Conservation (phyloP, 2,329 filamentous ascomycete species). For the Beauveria bassiana region DNA sequence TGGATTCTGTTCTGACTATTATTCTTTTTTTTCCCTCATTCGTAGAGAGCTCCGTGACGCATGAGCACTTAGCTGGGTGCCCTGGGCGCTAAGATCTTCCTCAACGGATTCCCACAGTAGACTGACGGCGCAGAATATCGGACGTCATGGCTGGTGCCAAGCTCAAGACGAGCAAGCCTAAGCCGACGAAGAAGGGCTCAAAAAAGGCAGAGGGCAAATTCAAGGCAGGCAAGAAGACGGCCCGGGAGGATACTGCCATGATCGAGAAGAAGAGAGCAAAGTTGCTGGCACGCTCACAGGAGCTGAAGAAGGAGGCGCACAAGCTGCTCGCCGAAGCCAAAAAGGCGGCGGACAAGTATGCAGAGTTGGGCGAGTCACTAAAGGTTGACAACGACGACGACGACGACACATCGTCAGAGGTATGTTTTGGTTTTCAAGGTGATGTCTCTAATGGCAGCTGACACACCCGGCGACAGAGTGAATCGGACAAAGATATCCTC, state of each 20-base stretch:
- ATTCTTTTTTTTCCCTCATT: background rate
- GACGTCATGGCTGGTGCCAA: background rate
- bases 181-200: background rate
- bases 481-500: background rate
- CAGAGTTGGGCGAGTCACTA: slow-evolving; percentile 16
- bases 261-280: slow-evolving; percentile 30
- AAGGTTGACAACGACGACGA: slow-evolving; percentile 5
- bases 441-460: background rate
- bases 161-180: background rate
- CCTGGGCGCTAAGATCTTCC: background rate
- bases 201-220: slow-evolving; percentile 19
- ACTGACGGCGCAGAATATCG: background rate
- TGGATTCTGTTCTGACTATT: background rate
- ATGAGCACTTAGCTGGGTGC: background rate
- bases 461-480: background rate
- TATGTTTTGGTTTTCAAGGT: slow-evolving; percentile 3
- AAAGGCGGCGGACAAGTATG: slow-evolving; percentile 23
- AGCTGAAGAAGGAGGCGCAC: slow-evolving; percentile 32
- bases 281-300: slow-evolving; percentile 30
- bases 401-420: slow-evolving; percentile 14
- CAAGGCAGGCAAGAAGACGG: slow-evolving; percentile 24
- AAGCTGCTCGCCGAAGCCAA: slow-evolving; percentile 34
- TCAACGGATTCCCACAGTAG: background rate
- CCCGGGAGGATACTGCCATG: background rate
- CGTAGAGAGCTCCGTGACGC: too few species aligned